Percentiles rank a stretch among this genome's conserved stretches.
Evolutionary conservation across 805 yeast genomes (phyloP).

Genomic region (Metschnikowia noctiluminum): DNA sequence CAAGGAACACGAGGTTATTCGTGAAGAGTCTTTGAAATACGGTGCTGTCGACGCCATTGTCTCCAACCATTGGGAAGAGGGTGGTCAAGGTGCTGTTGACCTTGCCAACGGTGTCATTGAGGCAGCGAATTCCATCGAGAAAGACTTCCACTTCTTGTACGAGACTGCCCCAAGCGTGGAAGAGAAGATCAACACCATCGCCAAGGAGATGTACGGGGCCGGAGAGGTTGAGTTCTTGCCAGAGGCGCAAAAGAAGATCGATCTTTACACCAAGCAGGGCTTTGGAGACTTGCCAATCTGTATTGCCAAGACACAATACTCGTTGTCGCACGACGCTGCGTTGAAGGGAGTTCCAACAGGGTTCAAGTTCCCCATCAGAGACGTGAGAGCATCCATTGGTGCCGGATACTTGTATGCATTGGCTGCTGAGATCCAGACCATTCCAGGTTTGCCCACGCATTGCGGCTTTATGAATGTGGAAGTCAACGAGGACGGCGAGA

Average conservation of each 20-base stretch:
- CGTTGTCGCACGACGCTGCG: slow-evolving; percentile 77
- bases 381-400: slow-evolving; percentile 73
- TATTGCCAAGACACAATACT: slow-evolving; percentile 83
- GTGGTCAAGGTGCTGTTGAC: slow-evolving; percentile 77
- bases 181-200: slow-evolving; percentile 63
- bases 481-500: slow-evolving; percentile 75
- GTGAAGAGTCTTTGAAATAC: slow-evolving; percentile 64
- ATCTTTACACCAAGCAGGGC: slow-evolving; percentile 67
- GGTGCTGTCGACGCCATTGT: slow-evolving; percentile 80
- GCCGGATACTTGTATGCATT: slow-evolving; percentile 83
- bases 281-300: slow-evolving; percentile 77
- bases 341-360: slow-evolving; percentile 83
- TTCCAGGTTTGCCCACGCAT: slow-evolving; percentile 83
- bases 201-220: slow-evolving; percentile 77
- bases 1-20: slow-evolving; percentile 65
- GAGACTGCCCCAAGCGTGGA: slow-evolving; percentile 54
- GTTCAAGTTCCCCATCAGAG: slow-evolving; percentile 77
- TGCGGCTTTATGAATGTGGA: slow-evolving; percentile 87
- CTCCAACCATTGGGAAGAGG: slow-evolving; percentile 84
- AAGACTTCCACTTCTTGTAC: slow-evolving; percentile 53
- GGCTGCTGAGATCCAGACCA: slow-evolving; percentile 84
- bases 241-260: slow-evolving; percentile 67
- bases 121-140: slow-evolving; percentile 49
- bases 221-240: slow-evolving; percentile 64
- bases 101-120: slow-evolving; percentile 68